Percentiles rank a stretch among this genome's conserved stretches.
Evolutionary conservation across 2,329 filamentous ascomycete species (phyloP).

Genomic region (Colletotrichum sp.): DNA sequence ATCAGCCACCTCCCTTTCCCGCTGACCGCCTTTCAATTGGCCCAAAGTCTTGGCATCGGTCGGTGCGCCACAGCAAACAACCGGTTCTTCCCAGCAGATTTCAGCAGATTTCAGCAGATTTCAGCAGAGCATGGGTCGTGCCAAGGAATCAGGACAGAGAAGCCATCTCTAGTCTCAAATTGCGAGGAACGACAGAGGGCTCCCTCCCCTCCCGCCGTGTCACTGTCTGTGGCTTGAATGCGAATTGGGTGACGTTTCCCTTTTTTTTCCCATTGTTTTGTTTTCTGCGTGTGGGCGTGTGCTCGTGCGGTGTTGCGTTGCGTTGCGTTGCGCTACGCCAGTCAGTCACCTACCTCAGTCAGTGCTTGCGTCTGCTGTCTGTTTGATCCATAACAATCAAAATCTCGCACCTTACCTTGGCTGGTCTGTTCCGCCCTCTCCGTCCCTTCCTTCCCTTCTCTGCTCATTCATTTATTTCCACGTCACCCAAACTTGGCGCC

Average conservation of each 20-base stretch:
- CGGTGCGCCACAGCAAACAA: neutral
- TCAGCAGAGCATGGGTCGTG: neutral
- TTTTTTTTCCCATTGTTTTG: neutral
- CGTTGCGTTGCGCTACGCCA: neutral
- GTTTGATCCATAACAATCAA: constrained; percentile 8
- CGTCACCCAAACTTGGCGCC: neutral
- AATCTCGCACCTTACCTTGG: neutral
- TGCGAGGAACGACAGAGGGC: neutral
- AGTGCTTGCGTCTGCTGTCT: neutral
- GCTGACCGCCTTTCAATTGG: neutral
- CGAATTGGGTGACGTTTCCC: neutral
- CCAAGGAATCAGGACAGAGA: neutral
- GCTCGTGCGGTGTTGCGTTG: neutral
- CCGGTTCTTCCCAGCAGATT: neutral
- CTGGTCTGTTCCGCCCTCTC: neutral
- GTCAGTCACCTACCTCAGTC: neutral
- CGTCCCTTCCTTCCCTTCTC: neutral
- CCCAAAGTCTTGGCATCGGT: neutral
- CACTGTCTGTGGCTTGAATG: constrained; percentile 8
- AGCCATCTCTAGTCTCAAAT: neutral
- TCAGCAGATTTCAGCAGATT: neutral
- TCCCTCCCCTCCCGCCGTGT: neutral
- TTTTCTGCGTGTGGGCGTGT: neutral
- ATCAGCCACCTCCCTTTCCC: neutral
- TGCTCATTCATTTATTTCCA: neutral